Evolutionary conservation across 345 rosid genomes (phyloP).

Genomic region (Sisymbrium irio): DNA sequence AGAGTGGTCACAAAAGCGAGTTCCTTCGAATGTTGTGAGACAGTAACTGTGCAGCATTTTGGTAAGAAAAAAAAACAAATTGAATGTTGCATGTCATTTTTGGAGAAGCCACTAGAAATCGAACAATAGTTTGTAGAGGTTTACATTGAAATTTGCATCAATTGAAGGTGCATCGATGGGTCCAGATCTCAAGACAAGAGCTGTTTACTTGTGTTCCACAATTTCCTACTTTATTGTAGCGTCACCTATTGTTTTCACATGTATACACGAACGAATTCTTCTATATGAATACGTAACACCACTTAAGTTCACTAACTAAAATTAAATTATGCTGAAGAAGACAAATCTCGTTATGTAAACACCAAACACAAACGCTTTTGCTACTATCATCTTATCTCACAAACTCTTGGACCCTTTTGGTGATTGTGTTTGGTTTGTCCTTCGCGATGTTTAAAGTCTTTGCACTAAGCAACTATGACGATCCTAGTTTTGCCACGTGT

Average conservation of each 20-base stretch:
- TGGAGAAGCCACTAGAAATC: not conserved
- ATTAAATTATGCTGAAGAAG: not conserved
- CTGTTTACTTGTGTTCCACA: not conserved
- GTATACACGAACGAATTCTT: not conserved
- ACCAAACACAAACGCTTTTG: not conserved
- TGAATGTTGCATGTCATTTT: not conserved
- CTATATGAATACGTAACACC: not conserved
- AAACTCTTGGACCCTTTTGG: not conserved
- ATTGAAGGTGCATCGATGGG: not conserved
- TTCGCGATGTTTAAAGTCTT: not conserved
- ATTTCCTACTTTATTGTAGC: not conserved
- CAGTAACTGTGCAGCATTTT: too few relatives aligned
- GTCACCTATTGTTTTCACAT: not conserved
- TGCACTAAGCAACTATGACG: not conserved
- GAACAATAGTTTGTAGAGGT: not conserved
- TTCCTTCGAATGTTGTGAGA: not conserved
- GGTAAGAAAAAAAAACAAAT: too few relatives aligned
- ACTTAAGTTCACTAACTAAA: not conserved
- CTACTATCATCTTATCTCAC: not conserved
- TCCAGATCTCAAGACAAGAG: not conserved
- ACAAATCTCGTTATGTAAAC: not conserved
- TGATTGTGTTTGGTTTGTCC: conserved; percentile 3
- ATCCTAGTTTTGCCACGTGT: conserved; percentile 6
- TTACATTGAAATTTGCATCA: not conserved
- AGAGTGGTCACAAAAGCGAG: not conserved